Percentiles rank a stretch among this genome's conserved stretches.
phyloP scores from a whole-genome alignment of 2,329 filamentous ascomycete species.

The Rugonectria rugulosa region DNA sequence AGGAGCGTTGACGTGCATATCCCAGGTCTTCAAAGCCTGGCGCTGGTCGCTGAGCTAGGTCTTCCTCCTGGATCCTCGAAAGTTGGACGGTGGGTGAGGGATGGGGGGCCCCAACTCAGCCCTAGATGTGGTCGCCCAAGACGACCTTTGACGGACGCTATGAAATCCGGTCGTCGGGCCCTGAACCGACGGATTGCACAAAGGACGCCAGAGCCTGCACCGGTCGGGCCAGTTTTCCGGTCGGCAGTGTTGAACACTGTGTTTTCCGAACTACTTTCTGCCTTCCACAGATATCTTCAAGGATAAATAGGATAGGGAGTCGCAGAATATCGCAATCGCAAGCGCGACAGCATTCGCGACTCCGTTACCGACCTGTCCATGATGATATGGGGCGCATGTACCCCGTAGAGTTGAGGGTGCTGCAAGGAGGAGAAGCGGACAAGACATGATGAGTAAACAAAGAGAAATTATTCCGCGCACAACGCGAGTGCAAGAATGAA shows the following conservation, averaged over 20 bases:
- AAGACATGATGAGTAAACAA: no score
- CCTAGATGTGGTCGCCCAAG: constrained; percentile 36
- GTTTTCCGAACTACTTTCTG: constrained; percentile 10
- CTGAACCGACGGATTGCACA: constrained; percentile 28
- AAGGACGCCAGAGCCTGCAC: constrained; percentile 25
- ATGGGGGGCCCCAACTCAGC: constrained; percentile 32
- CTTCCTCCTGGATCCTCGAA: constrained; percentile 25
- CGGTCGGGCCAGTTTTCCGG: constrained; percentile 19
- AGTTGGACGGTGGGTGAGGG: constrained; percentile 2
- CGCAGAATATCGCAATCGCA: no score
- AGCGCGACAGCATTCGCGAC: no score
- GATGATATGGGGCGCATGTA: no score
- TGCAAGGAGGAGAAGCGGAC: no score
- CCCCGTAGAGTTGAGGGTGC: no score
- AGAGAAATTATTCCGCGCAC: no score
- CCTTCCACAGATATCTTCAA: no score
- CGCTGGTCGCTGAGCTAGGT: constrained; percentile 33
- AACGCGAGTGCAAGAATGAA: no score
- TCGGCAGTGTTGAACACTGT: constrained; percentile 5
- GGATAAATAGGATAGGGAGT: no score
- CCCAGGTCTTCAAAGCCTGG: constrained; percentile 29
- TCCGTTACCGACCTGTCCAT: no score
- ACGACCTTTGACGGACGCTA: constrained; percentile 33
- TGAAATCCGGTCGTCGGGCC: constrained; percentile 30
- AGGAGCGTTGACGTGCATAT: constrained; percentile 38